A percentile compares a stretch with the other conserved stretches of the same genome.
Evolutionary conservation across 2,329 filamentous ascomycete genomes (phyloP).

Genomic region (Alternaria burnsii): DNA sequence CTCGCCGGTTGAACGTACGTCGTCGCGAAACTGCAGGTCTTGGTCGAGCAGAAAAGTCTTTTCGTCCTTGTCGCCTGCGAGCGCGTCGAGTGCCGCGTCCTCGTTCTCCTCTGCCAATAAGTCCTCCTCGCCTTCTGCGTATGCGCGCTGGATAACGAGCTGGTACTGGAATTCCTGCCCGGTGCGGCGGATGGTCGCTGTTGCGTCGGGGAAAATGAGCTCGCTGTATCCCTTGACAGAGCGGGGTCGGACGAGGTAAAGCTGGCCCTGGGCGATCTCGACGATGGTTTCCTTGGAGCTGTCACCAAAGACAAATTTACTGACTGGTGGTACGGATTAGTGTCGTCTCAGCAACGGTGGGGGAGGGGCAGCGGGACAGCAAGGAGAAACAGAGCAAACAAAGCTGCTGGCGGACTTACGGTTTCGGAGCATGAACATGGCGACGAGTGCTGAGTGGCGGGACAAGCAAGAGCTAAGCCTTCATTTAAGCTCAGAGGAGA

Average conservation of each 20-base stretch:
- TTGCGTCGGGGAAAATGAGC: slow-evolving; percentile 91
- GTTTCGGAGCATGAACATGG: slow-evolving; percentile 54
- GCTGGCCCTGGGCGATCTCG: slow-evolving; percentile 92
- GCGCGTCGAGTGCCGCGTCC: slow-evolving; percentile 77
- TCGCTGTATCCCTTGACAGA: slow-evolving; percentile 98
- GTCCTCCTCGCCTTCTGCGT: slow-evolving; percentile 97
- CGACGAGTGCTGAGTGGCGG: slow-evolving; percentile 25
- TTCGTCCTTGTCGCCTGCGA: slow-evolving; percentile 87
- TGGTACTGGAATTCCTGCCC: slow-evolving; percentile 97
- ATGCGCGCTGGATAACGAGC: slow-evolving; percentile 92
- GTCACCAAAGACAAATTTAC: slow-evolving; percentile 91
- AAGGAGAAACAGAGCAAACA: slow-evolving; percentile 9
- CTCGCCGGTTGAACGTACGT: slow-evolving; percentile 80
- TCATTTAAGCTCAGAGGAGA: slow-evolving; percentile 30
- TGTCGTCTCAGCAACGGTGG: slow-evolving; percentile 33
- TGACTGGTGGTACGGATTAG: slow-evolving; percentile 65
- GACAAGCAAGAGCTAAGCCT: slow-evolving; percentile 21
- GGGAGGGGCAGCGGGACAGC: slow-evolving; percentile 39
- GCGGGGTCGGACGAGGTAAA: slow-evolving; percentile 93
- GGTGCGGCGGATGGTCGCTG: slow-evolving; percentile 88
- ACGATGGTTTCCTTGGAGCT: slow-evolving; percentile 90
- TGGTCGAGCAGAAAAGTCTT: slow-evolving; percentile 98
- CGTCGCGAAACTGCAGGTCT: slow-evolving; percentile 83
- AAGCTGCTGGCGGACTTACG: slow-evolving; percentile 38
- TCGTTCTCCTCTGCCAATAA: slow-evolving; percentile 89